phyloP scores from a whole-genome alignment of 208 protist genomes.

The Leishmania lainsoni region DNA sequence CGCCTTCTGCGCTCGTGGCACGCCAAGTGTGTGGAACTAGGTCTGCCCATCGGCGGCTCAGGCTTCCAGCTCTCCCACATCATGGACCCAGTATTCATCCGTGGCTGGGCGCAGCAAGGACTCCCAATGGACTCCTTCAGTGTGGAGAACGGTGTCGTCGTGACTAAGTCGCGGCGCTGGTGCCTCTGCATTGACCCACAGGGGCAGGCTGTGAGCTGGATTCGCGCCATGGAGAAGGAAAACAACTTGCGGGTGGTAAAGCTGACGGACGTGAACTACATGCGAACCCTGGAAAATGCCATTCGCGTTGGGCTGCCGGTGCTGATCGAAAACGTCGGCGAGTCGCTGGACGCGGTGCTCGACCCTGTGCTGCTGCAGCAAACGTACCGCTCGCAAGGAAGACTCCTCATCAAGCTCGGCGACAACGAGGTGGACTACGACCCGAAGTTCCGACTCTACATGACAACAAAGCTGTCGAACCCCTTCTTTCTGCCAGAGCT shows the following conservation, averaged over 20 bases:
- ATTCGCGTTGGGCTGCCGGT: constrained; percentile 96
- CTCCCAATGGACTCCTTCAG: constrained; percentile 95
- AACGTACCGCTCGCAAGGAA: constrained; percentile 91
- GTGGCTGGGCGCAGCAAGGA: constrained; percentile 93
- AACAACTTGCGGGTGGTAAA: constrained; percentile 94
- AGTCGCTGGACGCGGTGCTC: constrained; percentile 96
- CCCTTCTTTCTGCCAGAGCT: constrained; percentile 96
- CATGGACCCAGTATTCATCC: constrained; percentile 91
- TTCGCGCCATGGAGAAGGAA: constrained; percentile 92
- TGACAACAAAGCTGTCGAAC: constrained; percentile 96
- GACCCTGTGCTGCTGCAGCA: constrained; percentile 96
- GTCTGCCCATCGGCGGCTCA: constrained; percentile 66
- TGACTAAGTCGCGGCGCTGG: constrained; percentile 91
- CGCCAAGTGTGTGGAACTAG: constrained; percentile 59
- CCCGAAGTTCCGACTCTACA: constrained; percentile 94
- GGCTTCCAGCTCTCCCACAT: constrained; percentile 89
- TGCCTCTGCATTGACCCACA: constrained; percentile 96
- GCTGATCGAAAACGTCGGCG: constrained; percentile 96
- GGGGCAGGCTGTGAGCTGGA: constrained; percentile 96
- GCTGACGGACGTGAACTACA: constrained; percentile 90
- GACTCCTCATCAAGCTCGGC: constrained; percentile 92
- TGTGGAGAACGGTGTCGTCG: constrained; percentile 92
- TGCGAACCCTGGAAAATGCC: constrained; percentile 93
- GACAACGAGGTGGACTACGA: constrained; percentile 96
- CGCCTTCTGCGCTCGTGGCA: constrained; percentile 77